These are phyloP conservation scores for Phytophthora tentaculata DNA, from an alignment of 352 stramenopile species.

Conservation along the genomic window DNA sequence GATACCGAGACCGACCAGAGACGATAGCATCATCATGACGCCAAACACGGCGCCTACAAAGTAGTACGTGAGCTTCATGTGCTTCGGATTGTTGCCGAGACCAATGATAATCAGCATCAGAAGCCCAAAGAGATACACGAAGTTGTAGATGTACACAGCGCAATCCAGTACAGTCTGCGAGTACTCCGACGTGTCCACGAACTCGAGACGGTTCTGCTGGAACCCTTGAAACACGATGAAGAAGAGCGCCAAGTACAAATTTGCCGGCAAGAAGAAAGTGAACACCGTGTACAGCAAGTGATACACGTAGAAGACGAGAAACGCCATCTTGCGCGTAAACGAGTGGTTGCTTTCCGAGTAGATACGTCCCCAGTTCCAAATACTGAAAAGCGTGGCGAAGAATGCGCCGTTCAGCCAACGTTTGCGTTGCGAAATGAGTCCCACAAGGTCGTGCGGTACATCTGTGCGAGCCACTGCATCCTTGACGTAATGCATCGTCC, in stretches of 20 bases:
- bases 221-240: constrained; percentile 92
- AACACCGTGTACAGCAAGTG: constrained; percentile 77
- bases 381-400: constrained; percentile 88
- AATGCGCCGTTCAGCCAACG: constrained; percentile 90
- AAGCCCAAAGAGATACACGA: constrained; percentile 78
- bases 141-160: constrained; percentile 82
- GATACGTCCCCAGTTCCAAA: constrained; percentile 86
- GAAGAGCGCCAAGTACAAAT: constrained; percentile 84
- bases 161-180: constrained; percentile 60
- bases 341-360: constrained; percentile 87
- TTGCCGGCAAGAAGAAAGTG: constrained; percentile 77
- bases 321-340: constrained; percentile 64
- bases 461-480: constrained; percentile 84
- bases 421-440: constrained; percentile 83
- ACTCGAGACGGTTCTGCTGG: constrained; percentile 82
- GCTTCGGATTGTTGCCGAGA: constrained; percentile 88
- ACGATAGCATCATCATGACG: constrained; percentile 84
- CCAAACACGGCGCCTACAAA: constrained; percentile 76
- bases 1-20: constrained; percentile 70
- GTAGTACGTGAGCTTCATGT: constrained; percentile 89
- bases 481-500: constrained; percentile 91
- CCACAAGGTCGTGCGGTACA: constrained; percentile 84
- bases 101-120: constrained; percentile 88
- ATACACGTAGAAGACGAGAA: constrained; percentile 84
- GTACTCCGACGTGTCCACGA: constrained; percentile 82